phyloP scores from a whole-genome alignment of 306 rosid species.

The Myrica gale region DNA sequence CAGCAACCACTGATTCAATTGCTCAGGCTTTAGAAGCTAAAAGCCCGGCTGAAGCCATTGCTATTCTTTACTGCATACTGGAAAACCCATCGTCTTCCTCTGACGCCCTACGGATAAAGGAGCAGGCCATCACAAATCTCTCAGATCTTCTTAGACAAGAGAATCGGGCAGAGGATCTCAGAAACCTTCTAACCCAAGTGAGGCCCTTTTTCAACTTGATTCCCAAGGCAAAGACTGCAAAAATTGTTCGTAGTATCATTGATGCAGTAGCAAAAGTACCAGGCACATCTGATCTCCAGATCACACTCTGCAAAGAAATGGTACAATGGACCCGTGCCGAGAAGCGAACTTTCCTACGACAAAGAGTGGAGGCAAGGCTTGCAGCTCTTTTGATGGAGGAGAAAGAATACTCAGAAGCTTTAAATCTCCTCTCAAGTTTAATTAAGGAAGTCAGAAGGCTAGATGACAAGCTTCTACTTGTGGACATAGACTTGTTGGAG shows the following conservation, averaged over 20 bases:
- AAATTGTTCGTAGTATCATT: constrained; percentile 80
- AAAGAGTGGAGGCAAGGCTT: constrained; percentile 92
- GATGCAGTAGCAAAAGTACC: constrained; percentile 91
- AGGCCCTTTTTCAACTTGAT: constrained; percentile 93
- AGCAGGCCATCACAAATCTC: constrained; percentile 74
- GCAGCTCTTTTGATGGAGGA: constrained; percentile 89
- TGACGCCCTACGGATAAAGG: constrained; percentile 83
- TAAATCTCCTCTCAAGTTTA: constrained; percentile 71
- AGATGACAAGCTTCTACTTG: constrained; percentile 95
- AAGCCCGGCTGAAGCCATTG: constrained; percentile 60
- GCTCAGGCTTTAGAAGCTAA: constrained; percentile 71
- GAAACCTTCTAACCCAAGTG: constrained; percentile 80
- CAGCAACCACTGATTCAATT: constrained; percentile 74
- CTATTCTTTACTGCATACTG: constrained; percentile 72
- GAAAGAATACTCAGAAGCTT: constrained; percentile 86
- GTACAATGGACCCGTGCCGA: constrained; percentile 91
- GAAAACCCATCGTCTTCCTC: constrained; percentile 80
- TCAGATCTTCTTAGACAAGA: constrained; percentile 78
- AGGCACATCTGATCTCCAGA: constrained; percentile 79
- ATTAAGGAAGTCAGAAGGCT: constrained; percentile 95
- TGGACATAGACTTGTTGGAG: constrained; percentile 91
- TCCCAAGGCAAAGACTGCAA: constrained; percentile 93
- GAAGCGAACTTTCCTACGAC: constrained; percentile 88
- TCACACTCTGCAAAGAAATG: constrained; percentile 87
- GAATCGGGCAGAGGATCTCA: constrained; percentile 84